A percentile compares a stretch with the other conserved stretches of the same genome.
Evolutionary conservation across 2,329 filamentous ascomycete genomes (phyloP).

Genomic region (Cladosporium phlei): DNA sequence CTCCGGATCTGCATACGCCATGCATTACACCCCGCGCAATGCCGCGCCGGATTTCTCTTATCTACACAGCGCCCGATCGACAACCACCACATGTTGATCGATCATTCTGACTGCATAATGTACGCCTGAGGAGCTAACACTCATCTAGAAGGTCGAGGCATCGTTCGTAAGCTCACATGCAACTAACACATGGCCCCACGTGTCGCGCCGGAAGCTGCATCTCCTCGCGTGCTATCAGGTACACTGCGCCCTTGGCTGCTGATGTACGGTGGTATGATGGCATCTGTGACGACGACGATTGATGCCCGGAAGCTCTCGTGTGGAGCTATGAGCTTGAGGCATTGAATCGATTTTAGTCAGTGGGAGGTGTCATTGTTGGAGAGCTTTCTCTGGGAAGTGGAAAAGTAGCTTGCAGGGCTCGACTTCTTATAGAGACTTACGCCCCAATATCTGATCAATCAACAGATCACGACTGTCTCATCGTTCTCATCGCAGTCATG

Average conservation of each 20-base stretch:
- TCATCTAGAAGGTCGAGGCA: not conserved
- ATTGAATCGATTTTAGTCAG: conserved; percentile 7
- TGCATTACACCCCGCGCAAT: not conserved
- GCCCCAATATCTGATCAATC: too few relatives aligned
- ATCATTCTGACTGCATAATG: not conserved
- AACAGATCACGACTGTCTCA: too few relatives aligned
- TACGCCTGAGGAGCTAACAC: not conserved
- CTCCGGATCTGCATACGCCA: conserved; percentile 3
- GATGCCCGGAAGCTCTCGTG: not conserved
- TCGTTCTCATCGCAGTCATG: conserved; percentile 9
- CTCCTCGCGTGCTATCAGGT: conserved; percentile 21
- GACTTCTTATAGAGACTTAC: conserved; percentile 4
- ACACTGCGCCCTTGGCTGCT: too few relatives aligned
- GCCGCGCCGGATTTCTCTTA: not conserved
- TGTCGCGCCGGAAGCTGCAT: conserved; percentile 4
- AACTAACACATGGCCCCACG: not conserved
- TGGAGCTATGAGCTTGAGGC: conserved; percentile 1
- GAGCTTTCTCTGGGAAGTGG: not conserved
- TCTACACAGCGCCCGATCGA: conserved; percentile 1
- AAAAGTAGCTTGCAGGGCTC: not conserved
- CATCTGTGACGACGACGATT: not conserved
- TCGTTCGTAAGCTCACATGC: not conserved
- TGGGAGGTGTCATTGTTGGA: conserved; percentile 6
- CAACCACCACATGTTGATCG: not conserved
- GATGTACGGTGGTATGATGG: too few relatives aligned